Evolutionary conservation across 2,329 filamentous ascomycete genomes (phyloP).

Genomic region (Colletotrichum sp.): DNA sequence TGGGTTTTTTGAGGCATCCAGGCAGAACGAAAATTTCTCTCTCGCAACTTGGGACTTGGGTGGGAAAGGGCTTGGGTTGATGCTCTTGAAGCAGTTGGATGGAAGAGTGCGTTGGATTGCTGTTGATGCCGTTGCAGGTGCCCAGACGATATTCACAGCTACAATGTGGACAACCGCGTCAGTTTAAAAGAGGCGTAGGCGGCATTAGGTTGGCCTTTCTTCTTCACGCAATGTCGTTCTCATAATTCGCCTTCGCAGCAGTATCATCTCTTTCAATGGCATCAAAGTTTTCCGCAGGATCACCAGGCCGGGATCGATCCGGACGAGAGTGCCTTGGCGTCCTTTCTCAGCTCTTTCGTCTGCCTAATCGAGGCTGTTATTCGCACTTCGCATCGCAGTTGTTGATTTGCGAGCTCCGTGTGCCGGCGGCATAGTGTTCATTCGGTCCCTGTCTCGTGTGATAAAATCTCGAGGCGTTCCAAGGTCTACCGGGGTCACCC

Average conservation of each 20-base stretch:
- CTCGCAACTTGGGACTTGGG: background rate
- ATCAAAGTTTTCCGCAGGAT: background rate
- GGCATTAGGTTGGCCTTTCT: background rate
- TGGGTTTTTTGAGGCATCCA: background rate
- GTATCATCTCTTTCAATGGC: background rate
- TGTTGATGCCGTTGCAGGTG: background rate
- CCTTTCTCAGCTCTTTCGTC: background rate
- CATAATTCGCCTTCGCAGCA: background rate
- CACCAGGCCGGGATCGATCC: background rate
- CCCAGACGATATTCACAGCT: background rate
- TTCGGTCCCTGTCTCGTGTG: too few species aligned
- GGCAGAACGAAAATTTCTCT: background rate
- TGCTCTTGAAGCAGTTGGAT: too few species aligned
- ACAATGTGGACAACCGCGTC: background rate
- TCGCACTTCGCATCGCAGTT: accelerated
- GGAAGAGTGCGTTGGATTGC: background rate
- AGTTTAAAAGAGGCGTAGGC: background rate
- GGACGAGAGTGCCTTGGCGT: background rate
- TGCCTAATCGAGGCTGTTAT: background rate
- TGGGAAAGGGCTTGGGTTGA: background rate
- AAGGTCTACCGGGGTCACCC: too few species aligned
- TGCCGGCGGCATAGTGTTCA: too few species aligned
- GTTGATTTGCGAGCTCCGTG: background rate
- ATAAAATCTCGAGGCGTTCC: too few species aligned
- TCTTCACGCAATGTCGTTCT: background rate